These are phyloP conservation scores for Thelonectria discophora DNA, from an alignment of 2,329 filamentous ascomycete species.

Conservation along the genomic window DNA sequence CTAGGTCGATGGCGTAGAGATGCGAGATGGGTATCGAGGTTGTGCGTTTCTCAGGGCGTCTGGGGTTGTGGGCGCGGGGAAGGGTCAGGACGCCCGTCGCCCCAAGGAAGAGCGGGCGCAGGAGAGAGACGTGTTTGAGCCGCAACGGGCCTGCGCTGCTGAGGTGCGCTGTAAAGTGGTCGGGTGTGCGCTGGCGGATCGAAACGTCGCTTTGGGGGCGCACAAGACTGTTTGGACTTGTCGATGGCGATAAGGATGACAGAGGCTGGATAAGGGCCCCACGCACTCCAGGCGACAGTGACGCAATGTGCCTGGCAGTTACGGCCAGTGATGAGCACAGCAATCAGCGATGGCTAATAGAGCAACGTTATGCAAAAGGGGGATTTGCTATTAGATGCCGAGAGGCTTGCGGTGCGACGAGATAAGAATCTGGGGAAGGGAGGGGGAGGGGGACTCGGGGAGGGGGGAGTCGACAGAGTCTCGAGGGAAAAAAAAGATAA, in stretches of 20 bases:
- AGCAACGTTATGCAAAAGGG: slow-evolving; percentile 43
- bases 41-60: slow-evolving; percentile 17
- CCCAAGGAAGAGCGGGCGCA: slow-evolving; percentile 39
- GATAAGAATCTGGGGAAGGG: slow-evolving; percentile 46
- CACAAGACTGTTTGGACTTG: slow-evolving; percentile 13
- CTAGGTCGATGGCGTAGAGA: slow-evolving; percentile 26
- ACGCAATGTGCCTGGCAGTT: slow-evolving; percentile 43
- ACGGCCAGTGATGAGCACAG: slow-evolving; percentile 38
- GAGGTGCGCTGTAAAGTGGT: slow-evolving; percentile 5
- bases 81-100: slow-evolving; percentile 41
- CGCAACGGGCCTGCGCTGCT: slow-evolving; percentile 35
- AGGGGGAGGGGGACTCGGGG: slow-evolving; percentile 26
- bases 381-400: slow-evolving; percentile 15
- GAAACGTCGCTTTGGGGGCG: slow-evolving; percentile 17
- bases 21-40: neutral
- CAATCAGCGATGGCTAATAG: slow-evolving; percentile 42
- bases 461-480: slow-evolving; percentile 7
- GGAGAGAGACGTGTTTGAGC: slow-evolving; percentile 33
- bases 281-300: slow-evolving; percentile 38
- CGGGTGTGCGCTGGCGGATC: neutral
- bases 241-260: slow-evolving; percentile 26
- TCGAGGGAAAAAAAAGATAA: slow-evolving; percentile 28
- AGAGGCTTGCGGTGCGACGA: slow-evolving; percentile 34
- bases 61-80: slow-evolving; percentile 16
- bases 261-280: slow-evolving; percentile 33